These are phyloP conservation scores for Xylaria venustula DNA, from an alignment of 495 filamentous ascomycete species.

Conservation along the genomic window DNA sequence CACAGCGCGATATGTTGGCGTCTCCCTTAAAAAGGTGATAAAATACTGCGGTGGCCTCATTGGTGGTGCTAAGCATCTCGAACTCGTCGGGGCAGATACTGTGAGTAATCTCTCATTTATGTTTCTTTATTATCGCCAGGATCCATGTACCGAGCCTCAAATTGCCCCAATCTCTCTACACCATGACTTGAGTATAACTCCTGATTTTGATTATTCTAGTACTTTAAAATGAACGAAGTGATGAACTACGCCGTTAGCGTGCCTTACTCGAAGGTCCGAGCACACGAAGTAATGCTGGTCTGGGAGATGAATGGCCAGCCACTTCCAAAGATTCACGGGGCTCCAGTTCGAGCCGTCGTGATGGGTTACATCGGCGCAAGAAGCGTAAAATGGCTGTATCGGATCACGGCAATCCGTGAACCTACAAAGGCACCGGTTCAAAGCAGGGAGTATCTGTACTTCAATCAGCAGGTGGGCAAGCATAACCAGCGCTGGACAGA, in stretches of 20 bases:
- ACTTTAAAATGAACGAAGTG: conserved; percentile 60
- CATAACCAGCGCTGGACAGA: conserved; percentile 53
- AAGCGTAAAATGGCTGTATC: conserved; percentile 58
- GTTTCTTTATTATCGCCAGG: too few species aligned
- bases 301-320: conserved; percentile 72
- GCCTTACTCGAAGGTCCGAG: conserved; percentile 63
- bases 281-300: conserved; percentile 64
- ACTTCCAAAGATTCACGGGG: conserved; percentile 65
- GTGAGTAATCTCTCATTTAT: too few species aligned
- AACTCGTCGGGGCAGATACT: conserved; percentile 64
- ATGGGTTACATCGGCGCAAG: conserved; percentile 62
- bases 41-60: conserved; percentile 62
- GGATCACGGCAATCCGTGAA: conserved; percentile 48
- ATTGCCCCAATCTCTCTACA: too few species aligned
- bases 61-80: conserved; percentile 56
- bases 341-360: conserved; percentile 60
- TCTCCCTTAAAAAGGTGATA: conserved; percentile 64
- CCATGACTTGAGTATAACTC: too few species aligned
- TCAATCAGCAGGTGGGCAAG: conserved; percentile 58
- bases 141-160: too few species aligned
- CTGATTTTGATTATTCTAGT: conserved; percentile 19
- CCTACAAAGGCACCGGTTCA: conserved; percentile 45
- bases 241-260: conserved; percentile 64
- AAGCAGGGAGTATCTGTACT: conserved; percentile 59
- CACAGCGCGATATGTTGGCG: conserved; percentile 60